Percentiles rank a stretch among this genome's conserved stretches.
Evolutionary conservation across 805 yeast species (phyloP).

Genomic region (Myxozyma neotropica): DNA sequence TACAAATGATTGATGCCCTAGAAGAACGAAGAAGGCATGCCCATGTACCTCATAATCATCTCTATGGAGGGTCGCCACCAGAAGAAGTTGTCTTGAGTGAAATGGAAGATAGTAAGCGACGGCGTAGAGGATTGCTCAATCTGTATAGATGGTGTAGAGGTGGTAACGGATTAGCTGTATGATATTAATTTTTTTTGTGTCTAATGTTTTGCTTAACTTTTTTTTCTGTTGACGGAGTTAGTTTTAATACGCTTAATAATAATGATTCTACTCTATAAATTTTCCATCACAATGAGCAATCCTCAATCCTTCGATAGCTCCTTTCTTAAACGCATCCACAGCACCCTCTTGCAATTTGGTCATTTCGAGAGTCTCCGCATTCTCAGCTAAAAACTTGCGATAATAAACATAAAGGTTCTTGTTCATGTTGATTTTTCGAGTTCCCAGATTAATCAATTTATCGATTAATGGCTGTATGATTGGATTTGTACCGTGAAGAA

Average conservation of each 20-base stretch:
- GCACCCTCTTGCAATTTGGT: conserved; percentile 41
- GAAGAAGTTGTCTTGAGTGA: conserved; percentile 35
- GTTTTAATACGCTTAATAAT: not conserved
- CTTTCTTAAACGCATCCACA: conserved; percentile 35
- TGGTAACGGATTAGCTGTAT: conserved; percentile 46
- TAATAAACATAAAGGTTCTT: conserved; percentile 40
- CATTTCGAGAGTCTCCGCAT: conserved; percentile 36
- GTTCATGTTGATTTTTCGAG: conserved; percentile 44
- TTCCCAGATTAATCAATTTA: conserved; percentile 38
- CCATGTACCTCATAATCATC: conserved; percentile 24
- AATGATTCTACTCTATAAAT: not conserved
- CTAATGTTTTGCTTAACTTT: too few relatives aligned
- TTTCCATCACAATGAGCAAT: conserved; percentile 10
- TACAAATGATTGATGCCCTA: conserved; percentile 35
- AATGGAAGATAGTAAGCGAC: conserved; percentile 35
- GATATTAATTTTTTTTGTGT: not conserved
- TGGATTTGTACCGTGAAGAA: conserved; percentile 45
- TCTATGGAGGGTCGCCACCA: conserved; percentile 29
- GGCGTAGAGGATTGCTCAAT: conserved; percentile 41
- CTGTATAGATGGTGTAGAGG: conserved; percentile 45
- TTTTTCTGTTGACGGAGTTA: too few relatives aligned
- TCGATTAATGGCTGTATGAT: conserved; percentile 9
- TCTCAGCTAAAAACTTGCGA: conserved; percentile 37
- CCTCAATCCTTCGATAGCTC: conserved; percentile 41
- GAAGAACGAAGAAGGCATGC: conserved; percentile 25